Evolutionary conservation across 768 basidiomycete genomes (phyloP).

Genomic region (Amanita molliuscula): DNA sequence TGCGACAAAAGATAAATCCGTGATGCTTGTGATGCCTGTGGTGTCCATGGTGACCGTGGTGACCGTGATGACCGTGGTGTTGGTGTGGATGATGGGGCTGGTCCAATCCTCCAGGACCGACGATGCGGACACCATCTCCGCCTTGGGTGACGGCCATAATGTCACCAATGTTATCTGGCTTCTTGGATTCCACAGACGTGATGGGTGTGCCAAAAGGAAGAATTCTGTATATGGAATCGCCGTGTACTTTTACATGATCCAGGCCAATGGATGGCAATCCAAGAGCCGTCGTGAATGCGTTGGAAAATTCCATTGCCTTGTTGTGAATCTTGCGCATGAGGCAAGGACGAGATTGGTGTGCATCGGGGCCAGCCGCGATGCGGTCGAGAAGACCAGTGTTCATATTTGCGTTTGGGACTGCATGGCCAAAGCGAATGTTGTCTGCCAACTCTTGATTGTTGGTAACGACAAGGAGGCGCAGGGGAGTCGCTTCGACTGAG

Average conservation of each 20-base stretch:
- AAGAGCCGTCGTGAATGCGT: conserved; percentile 43
- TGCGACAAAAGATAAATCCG: conserved; percentile 7
- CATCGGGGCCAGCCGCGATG: background rate
- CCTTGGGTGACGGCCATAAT: background rate
- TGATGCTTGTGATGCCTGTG: conserved; percentile 7
- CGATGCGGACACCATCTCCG: background rate
- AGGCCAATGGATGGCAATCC: conserved; percentile 35
- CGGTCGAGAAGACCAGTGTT: conserved; percentile 12
- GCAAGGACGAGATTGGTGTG: background rate
- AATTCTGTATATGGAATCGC: conserved; percentile 4
- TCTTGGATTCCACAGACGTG: background rate
- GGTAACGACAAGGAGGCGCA: conserved; percentile 11
- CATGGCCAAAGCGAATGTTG: conserved; percentile 28
- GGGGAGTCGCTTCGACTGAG: conserved; percentile 1
- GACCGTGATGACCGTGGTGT: conserved; percentile 7
- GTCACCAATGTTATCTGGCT: background rate
- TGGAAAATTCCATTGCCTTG: conserved; percentile 43
- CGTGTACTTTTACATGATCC: conserved; percentile 5
- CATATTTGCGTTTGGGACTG: conserved; percentile 20
- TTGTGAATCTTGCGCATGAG: conserved; percentile 19
- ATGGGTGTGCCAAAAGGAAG: conserved; percentile 2
- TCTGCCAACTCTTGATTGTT: conserved; percentile 12
- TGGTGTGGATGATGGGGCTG: background rate
- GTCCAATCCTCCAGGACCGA: background rate
- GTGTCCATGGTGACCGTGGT: conserved; percentile 18